phyloP scores from a whole-genome alignment of 2,329 filamentous ascomycete species.

The Amylocarpus encephaloides region DNA sequence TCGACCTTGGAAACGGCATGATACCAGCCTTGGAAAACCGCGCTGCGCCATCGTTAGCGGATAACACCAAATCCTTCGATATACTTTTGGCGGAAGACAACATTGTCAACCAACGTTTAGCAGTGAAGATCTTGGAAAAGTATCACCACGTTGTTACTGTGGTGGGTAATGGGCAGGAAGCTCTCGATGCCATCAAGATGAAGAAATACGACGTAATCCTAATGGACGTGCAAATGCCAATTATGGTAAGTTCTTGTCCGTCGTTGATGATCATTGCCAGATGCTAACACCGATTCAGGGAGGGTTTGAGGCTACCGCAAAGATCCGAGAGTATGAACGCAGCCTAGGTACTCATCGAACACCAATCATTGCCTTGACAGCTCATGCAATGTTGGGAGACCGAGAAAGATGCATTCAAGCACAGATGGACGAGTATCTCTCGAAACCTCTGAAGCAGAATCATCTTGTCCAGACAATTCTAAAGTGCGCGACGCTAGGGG shows the following conservation, averaged over 20 bases:
- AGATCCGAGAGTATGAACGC: constrained; percentile 92
- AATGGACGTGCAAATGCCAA: constrained; percentile 99
- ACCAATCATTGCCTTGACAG: constrained; percentile 93
- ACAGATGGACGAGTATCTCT: constrained; percentile 98
- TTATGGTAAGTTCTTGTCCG: constrained; percentile 63
- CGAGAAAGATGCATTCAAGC: constrained; percentile 97
- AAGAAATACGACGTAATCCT: constrained; percentile 94
- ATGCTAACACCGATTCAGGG: constrained; percentile 52
- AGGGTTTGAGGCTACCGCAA: constrained; percentile 92
- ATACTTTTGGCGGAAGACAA: constrained; percentile 96
- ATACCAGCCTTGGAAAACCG: constrained; percentile 91
- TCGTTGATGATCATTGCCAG: not conserved
- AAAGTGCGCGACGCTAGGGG: constrained; percentile 89
- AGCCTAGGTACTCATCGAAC: constrained; percentile 74
- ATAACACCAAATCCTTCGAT: constrained; percentile 92
- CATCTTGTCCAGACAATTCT: constrained; percentile 97
- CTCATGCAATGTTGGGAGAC: constrained; percentile 97
- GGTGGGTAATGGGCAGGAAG: constrained; percentile 90
- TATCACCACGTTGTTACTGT: constrained; percentile 91
- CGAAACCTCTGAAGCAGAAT: constrained; percentile 93
- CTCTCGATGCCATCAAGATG: constrained; percentile 84
- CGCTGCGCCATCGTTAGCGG: constrained; percentile 82
- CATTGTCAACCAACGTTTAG: constrained; percentile 90
- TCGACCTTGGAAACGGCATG: constrained; percentile 93
- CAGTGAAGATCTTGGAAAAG: constrained; percentile 95